A percentile compares a stretch with the other conserved stretches of the same genome.
Evolutionary conservation across 2,329 filamentous ascomycete species (phyloP).

Genomic region (Ophiostoma sp.): DNA sequence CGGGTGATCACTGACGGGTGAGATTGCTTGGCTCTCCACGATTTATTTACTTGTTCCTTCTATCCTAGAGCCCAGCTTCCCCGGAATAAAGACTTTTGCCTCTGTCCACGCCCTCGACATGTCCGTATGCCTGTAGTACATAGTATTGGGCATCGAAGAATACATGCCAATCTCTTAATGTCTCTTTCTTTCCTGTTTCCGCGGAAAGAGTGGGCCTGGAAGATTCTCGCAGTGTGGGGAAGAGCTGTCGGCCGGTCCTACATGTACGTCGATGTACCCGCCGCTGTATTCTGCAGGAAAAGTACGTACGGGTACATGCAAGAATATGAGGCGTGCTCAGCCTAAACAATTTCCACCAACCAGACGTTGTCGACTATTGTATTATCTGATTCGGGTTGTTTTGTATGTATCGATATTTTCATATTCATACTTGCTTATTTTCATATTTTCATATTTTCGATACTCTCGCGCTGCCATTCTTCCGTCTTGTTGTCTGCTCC

Average conservation of each 20-base stretch:
- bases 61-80: not conserved
- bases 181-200: not conserved
- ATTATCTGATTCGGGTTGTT: not conserved
- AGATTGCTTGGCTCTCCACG: not conserved
- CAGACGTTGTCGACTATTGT: not conserved
- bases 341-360: constrained; percentile 4
- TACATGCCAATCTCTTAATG: not conserved
- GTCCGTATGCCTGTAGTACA: not conserved
- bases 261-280: not conserved
- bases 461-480: not conserved
- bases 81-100: not conserved
- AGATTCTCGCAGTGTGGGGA: constrained; percentile 13
- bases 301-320: not conserved
- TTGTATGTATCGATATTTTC: not conserved
- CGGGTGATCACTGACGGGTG: not conserved
- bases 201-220: not conserved
- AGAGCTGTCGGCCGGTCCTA: constrained; percentile 1
- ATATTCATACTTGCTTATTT: too few species aligned
- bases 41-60: not conserved
- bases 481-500: not conserved
- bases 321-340: not conserved
- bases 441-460: too few species aligned
- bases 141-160: not conserved
- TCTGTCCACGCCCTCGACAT: not conserved
- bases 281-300: not conserved